phyloP scores from a whole-genome alignment of 2,329 filamentous ascomycete species.

The Clarireedia sp. region DNA sequence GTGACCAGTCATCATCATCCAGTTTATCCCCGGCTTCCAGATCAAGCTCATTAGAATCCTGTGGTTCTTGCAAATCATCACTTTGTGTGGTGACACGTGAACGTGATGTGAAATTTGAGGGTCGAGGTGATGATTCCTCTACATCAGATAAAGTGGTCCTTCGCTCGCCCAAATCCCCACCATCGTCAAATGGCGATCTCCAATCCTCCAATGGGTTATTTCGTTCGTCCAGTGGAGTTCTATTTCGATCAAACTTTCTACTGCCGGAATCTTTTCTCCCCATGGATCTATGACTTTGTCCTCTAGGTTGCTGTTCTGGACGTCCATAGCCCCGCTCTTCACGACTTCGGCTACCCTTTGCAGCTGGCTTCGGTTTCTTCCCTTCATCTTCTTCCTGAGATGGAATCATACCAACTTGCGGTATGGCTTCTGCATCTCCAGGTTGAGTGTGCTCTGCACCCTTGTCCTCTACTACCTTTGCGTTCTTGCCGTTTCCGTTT shows the following conservation, averaged over 20 bases:
- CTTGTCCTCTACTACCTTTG: slow-evolving; percentile 8
- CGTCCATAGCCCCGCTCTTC: slow-evolving; percentile 5
- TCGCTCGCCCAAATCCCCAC: background rate
- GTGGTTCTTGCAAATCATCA: background rate
- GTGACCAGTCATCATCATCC: slow-evolving; percentile 5
- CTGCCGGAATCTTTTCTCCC: background rate
- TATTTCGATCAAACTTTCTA: background rate
- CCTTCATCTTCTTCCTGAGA: slow-evolving; percentile 8
- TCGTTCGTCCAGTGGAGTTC: slow-evolving; percentile 9
- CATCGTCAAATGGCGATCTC: background rate
- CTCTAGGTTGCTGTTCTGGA: background rate
- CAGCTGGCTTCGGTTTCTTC: slow-evolving; percentile 10
- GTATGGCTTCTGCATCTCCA: slow-evolving; percentile 8
- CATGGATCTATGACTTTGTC: background rate
- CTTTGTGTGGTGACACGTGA: background rate
- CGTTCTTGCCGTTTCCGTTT: background rate
- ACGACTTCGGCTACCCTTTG: background rate
- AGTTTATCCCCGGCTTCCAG: slow-evolving; percentile 4
- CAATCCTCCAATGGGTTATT: slow-evolving; percentile 13
- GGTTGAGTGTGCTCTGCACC: slow-evolving; percentile 5
- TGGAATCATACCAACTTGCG: slow-evolving; percentile 15
- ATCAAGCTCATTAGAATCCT: background rate
- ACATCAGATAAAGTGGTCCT: slow-evolving; percentile 3
- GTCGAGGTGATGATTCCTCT: background rate
- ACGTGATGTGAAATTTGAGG: background rate